A percentile compares a stretch with the other conserved stretches of the same genome.
Conservation (phyloP, 257 asterid species). For the Ophiorrhiza pumila region DNA sequence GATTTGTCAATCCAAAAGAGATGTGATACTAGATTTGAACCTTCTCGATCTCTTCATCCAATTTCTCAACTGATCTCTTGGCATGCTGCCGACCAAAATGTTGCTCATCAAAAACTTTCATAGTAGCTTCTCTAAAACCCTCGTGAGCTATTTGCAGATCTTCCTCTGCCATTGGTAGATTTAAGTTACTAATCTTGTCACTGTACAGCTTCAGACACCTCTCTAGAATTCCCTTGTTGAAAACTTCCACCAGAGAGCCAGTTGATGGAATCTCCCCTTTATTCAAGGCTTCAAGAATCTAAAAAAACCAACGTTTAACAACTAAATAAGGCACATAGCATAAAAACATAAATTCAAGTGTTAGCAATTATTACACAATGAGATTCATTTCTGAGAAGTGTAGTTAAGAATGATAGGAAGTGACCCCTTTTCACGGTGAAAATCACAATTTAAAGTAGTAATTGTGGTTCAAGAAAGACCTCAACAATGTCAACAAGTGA, state of each 20-base stretch:
- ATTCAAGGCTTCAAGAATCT: slow-evolving; percentile 96
- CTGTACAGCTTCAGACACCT: slow-evolving; percentile 64
- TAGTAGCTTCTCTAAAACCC: slow-evolving; percentile 54
- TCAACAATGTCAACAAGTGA: background rate
- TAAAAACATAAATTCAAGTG: background rate
- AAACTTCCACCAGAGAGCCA: slow-evolving; percentile 94
- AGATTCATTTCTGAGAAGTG: background rate
- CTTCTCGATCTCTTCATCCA: slow-evolving; percentile 79
- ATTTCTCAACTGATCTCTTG: slow-evolving; percentile 71
- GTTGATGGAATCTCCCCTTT: slow-evolving; percentile 98
- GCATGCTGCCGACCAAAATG: slow-evolving; percentile 96
- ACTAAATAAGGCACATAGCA: background rate
- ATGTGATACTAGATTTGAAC: slow-evolving; percentile 27
- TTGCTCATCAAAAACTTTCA: slow-evolving; percentile 74
- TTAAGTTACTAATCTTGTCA: slow-evolving; percentile 45
- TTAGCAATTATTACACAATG: background rate
- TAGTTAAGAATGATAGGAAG: background rate
- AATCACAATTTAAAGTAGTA: background rate
- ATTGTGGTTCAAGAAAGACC: background rate
- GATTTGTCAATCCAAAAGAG: background rate
- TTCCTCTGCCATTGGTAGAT: slow-evolving; percentile 59
- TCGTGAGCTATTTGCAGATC: slow-evolving; percentile 63
- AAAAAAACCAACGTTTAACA: slow-evolving; percentile 26
- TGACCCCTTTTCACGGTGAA: background rate
- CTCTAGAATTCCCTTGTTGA: slow-evolving; percentile 82